Evolutionary conservation across 164 flowering plant species (phyloP), one percentile per base, ranked within the genome.

Genomic region (Macadamia tetraphylla): DNA sequence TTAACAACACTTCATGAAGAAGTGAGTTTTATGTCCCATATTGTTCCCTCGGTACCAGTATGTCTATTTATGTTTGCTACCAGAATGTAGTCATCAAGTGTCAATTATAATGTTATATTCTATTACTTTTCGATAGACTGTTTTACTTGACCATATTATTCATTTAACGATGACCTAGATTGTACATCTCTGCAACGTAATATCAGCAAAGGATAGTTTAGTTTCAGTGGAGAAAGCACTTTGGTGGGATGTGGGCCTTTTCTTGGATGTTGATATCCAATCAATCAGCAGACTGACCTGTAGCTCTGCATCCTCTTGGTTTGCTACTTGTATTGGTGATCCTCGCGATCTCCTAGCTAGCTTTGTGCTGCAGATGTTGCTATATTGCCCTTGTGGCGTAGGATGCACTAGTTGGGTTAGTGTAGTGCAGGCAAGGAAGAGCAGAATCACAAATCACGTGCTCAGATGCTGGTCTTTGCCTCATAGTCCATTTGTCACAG

Each of bases 21-120:
- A 17, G 76, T 74, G 70, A 69, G 76, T 69, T 69, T 61, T 68
- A 18, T 42, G 29, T 10, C 23, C 23, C 18, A 43, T 40, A 63
- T 12, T 43, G 62, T 62, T 29, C 44, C 30, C 29, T 18, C 9
- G 0, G 42, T 32, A 18, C 40, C 1, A 58, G 58, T 40, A 17
- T 12, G 23, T 14, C 14, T 48, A 12, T 64, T 23, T 6, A 29
- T 48, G 10, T 30, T 51, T 29, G 18, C 18, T 6, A 3, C 11
- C 5, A 49, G 18, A 51, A 64, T 64, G 23, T 15, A 11, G 55
- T 3, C 29, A 17, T 48, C 17, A 30, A 31, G 1, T 9, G 44
- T 49, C 30, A 49, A 51, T 3, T 10, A 14, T 51, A 3, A 51
- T 51, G 17, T 10, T 51, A 23, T 51, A 9, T 43, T 51, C 13